phyloP scores from a whole-genome alignment of 495 filamentous ascomycete species.

The Talaromyces thailandensis region DNA sequence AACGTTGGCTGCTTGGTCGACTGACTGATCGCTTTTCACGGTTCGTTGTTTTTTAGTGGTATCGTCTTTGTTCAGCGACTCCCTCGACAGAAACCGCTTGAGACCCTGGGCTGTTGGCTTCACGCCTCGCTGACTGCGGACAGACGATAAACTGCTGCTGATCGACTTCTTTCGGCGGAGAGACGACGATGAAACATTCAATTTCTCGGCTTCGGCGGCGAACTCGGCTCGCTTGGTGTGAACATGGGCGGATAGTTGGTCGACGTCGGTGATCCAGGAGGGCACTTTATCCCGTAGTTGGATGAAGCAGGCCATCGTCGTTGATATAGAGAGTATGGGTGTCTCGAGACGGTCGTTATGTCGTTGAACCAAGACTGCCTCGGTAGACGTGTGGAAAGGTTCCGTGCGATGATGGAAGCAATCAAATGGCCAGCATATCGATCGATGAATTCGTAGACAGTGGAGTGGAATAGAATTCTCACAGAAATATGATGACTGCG shows the following conservation, averaged over 20 bases:
- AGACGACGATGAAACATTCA: background rate
- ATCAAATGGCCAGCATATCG: background rate
- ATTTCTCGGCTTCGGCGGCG: background rate
- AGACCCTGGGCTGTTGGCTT: background rate
- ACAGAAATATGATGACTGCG: background rate
- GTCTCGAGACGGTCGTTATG: background rate
- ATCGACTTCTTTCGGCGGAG: background rate
- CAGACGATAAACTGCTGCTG: background rate
- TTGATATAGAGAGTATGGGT: background rate
- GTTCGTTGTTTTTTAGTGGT: background rate
- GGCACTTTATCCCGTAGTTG: conserved; percentile 4
- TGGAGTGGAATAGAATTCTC: too few relatives aligned
- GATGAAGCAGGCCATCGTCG: conserved; percentile 2
- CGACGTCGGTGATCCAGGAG: conserved; percentile 4
- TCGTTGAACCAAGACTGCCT: background rate
- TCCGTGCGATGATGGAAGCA: background rate
- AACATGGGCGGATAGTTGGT: conserved; percentile 4
- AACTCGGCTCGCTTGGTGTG: conserved; percentile 7
- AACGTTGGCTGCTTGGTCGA: background rate
- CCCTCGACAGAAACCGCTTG: conserved; percentile 2
- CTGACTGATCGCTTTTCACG: background rate
- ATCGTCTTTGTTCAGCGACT: background rate
- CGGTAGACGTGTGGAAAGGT: background rate
- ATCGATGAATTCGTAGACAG: background rate
- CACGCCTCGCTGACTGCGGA: background rate